Percentiles rank a stretch among this genome's conserved stretches.
Evolutionary conservation across 2,329 filamentous ascomycete genomes (phyloP).

Genomic region (Aspergillus sp.): DNA sequence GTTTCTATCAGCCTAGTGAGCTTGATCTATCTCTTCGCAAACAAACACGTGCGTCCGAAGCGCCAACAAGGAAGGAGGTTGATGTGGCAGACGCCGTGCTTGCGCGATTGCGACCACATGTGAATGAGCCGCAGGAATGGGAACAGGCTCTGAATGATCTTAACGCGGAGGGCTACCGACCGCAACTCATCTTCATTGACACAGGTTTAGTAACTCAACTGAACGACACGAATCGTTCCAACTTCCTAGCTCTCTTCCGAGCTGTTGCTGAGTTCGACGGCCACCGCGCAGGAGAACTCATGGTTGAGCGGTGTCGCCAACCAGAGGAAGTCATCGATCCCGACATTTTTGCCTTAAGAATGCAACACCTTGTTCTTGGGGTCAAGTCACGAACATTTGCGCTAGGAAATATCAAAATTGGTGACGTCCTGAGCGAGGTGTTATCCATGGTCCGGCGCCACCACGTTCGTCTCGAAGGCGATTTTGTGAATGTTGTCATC

Average conservation of each 20-base stretch:
- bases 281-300: constrained; percentile 89
- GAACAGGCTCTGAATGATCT: constrained; percentile 70
- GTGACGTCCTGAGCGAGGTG: constrained; percentile 88
- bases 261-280: constrained; percentile 96
- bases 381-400: constrained; percentile 91
- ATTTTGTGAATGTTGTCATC: constrained; percentile 97
- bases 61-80: constrained; percentile 51
- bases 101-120: constrained; percentile 72
- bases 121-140: constrained; percentile 70
- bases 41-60: constrained; percentile 42
- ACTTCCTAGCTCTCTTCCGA: constrained; percentile 95
- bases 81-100: constrained; percentile 90
- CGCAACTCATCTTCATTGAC: constrained; percentile 96
- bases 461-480: constrained; percentile 91
- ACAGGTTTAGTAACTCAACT: constrained; percentile 93
- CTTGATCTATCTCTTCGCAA: constrained; percentile 61
- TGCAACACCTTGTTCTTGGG: constrained; percentile 91
- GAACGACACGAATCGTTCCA: constrained; percentile 78
- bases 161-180: constrained; percentile 83
- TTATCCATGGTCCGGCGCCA: constrained; percentile 87
- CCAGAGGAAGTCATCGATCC: constrained; percentile 84
- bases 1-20: constrained; percentile 83
- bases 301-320: constrained; percentile 93
- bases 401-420: constrained; percentile 91
- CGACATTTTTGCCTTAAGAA: constrained; percentile 89